These are phyloP conservation scores for Populus alba DNA, from an alignment of 345 rosid species.

Conservation along the genomic window DNA sequence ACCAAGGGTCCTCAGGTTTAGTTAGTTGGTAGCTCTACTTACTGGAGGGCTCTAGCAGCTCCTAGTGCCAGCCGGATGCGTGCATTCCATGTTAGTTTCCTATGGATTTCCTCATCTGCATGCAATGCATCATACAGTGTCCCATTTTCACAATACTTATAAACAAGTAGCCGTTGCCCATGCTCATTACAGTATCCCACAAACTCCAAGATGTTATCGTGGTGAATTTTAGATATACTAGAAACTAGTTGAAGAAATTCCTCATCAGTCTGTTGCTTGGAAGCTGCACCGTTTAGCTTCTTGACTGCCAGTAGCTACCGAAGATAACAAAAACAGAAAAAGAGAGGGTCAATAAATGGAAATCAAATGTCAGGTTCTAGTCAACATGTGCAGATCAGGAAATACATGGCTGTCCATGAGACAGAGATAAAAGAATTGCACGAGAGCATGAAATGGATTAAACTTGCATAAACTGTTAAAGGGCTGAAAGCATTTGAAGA, in stretches of 20 bases:
- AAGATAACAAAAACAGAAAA: constrained; percentile 14
- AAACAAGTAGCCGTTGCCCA: constrained; percentile 69
- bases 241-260: constrained; percentile 63
- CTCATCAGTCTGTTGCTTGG: constrained; percentile 46
- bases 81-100: constrained; percentile 68
- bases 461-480: background rate
- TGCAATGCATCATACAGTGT: constrained; percentile 82
- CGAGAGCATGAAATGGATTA: background rate
- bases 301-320: constrained; percentile 70
- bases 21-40: constrained; percentile 35
- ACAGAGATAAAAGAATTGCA: background rate
- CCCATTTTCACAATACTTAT: constrained; percentile 58
- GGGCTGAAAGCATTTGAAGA: background rate
- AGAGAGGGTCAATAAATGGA: background rate
- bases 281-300: constrained; percentile 57
- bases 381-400: background rate
- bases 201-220: constrained; percentile 64
- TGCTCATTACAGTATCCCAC: constrained; percentile 84
- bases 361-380: constrained; percentile 3
- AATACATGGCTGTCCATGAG: background rate
- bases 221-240: constrained; percentile 53
- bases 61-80: constrained; percentile 76
- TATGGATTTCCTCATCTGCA: constrained; percentile 51
- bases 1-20: background rate
- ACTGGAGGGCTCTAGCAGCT: constrained; percentile 89